Conservation (phyloP, 805 yeast species). For the Pichia gijzeniarum region DNA sequence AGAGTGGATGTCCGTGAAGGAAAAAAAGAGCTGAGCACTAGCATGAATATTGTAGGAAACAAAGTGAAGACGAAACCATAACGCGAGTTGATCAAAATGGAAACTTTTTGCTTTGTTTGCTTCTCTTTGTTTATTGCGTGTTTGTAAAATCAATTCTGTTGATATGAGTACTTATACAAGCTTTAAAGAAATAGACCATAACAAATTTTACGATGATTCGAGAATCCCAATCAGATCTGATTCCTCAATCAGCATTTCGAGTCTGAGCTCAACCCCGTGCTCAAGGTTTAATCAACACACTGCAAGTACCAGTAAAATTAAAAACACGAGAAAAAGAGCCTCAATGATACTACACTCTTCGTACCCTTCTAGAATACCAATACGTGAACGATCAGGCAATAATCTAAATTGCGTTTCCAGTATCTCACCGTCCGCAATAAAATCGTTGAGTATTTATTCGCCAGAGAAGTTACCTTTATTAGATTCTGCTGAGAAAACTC, state of each 20-base stretch:
- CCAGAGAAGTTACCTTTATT: not conserved
- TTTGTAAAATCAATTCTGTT: no score
- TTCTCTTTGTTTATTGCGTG: no score
- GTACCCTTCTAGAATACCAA: constrained; percentile 1
- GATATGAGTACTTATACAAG: no score
- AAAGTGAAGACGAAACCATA: no score
- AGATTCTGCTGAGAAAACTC: not conserved
- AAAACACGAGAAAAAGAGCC: no score
- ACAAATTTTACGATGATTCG: not conserved
- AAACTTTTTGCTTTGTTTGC: no score
- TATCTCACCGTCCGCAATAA: not conserved
- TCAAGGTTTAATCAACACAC: not conserved
- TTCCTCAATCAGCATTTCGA: not conserved
- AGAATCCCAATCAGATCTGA: not conserved
- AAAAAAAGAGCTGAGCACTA: no score
- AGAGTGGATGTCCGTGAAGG: no score
- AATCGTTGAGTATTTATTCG: not conserved
- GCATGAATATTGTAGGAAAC: no score
- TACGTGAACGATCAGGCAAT: not conserved
- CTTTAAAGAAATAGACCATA: no score
- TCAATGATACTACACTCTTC: not conserved
- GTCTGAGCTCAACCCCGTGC: not conserved
- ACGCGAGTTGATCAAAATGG: no score
- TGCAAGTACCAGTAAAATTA: no score
- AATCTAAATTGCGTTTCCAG: not conserved